A percentile compares a stretch with the other conserved stretches of the same genome.
Conservation (phyloP, 305 asterid genomes). For the Fraxinus velutina region DNA sequence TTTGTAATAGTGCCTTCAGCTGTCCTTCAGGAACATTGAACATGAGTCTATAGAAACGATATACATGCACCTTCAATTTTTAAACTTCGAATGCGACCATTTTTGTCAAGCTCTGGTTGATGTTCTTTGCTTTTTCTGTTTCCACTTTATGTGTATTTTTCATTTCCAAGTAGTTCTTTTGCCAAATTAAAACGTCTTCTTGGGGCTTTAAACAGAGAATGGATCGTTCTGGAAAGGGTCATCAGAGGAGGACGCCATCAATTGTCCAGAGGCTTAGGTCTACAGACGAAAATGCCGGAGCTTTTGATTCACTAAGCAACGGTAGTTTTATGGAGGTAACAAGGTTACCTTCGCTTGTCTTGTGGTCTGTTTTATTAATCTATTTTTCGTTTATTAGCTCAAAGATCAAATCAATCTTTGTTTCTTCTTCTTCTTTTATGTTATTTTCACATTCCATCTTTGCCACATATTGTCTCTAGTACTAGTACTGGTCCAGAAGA, state of each 20-base stretch:
- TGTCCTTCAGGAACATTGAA: neutral
- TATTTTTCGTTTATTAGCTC: neutral
- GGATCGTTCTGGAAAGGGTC: slow-evolving; percentile 68
- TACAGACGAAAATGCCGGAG: slow-evolving; percentile 40
- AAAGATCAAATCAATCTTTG: neutral
- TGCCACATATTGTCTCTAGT: neutral
- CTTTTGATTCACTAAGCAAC: slow-evolving; percentile 63
- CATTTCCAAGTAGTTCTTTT: neutral
- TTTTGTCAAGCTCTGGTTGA: neutral
- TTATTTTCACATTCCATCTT: neutral
- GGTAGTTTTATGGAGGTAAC: slow-evolving; percentile 87
- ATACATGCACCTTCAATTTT: neutral
- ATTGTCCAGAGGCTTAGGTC: slow-evolving; percentile 54
- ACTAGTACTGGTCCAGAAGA: neutral
- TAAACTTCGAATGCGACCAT: neutral
- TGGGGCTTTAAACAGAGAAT: slow-evolving; percentile 49
- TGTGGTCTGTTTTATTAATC: neutral
- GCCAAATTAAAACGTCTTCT: slow-evolving; percentile 5
- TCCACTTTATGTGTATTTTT: neutral
- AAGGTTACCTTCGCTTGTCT: neutral
- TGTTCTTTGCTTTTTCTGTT: neutral
- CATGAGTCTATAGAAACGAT: neutral
- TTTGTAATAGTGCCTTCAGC: neutral
- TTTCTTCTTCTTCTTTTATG: neutral
- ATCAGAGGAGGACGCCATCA: slow-evolving; percentile 54